Conservation (phyloP, 2,329 filamentous ascomycete genomes). For the Xylaria sp. region DNA sequence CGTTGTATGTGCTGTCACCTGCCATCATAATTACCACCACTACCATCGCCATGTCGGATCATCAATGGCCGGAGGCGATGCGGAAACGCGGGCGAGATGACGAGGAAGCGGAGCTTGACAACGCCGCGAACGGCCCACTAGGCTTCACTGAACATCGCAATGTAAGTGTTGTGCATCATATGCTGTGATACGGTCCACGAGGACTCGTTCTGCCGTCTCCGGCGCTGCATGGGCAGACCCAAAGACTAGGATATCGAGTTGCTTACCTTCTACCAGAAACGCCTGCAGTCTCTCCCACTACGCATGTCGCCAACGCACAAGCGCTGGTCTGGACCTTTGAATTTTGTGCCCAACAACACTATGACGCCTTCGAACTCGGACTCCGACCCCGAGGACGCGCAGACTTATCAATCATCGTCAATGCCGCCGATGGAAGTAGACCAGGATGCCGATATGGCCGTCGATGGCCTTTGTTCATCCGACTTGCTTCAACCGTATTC, state of each 20-base stretch:
- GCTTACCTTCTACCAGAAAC: slow-evolving; percentile 56
- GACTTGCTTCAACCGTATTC: slow-evolving; percentile 47
- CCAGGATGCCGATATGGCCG: slow-evolving; percentile 63
- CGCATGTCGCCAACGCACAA: slow-evolving; percentile 57
- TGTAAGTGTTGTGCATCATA: slow-evolving; percentile 40
- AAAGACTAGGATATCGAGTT: not conserved
- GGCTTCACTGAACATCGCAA: slow-evolving; percentile 50
- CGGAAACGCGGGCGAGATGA: slow-evolving; percentile 48
- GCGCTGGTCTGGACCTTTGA: slow-evolving; percentile 48
- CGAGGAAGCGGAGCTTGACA: slow-evolving; percentile 39
- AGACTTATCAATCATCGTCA: slow-evolving; percentile 40
- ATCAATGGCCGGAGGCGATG: slow-evolving; percentile 34
- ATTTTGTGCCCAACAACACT: slow-evolving; percentile 44
- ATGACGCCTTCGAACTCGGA: slow-evolving; percentile 56
- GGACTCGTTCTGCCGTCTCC: not conserved
- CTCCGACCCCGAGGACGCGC: slow-evolving; percentile 53
- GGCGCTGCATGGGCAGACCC: not conserved
- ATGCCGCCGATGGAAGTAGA: slow-evolving; percentile 50
- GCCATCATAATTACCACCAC: not conserved
- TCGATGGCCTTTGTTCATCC: slow-evolving; percentile 49
- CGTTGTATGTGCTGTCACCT: not conserved
- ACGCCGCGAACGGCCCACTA: slow-evolving; percentile 36
- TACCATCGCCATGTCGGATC: slow-evolving; percentile 26
- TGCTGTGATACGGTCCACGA: slow-evolving; percentile 7
- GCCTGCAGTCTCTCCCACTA: slow-evolving; percentile 63